These are phyloP conservation scores for Penicillium sp. DNA, from an alignment of 2,329 filamentous ascomycete genomes.

Conservation along the genomic window DNA sequence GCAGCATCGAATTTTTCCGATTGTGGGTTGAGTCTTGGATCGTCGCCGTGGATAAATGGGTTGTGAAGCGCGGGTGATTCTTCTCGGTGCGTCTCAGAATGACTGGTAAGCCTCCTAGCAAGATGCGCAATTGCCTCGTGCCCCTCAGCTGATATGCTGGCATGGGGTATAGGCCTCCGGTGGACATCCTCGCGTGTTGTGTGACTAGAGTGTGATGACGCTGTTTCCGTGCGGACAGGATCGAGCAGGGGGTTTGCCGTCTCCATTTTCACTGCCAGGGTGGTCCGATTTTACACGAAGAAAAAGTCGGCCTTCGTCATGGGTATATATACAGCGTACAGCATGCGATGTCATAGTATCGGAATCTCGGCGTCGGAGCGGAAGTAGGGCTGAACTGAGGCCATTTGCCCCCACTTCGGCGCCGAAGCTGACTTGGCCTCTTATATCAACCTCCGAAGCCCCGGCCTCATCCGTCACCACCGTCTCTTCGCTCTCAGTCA, in stretches of 20 bases:
- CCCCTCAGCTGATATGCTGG: not conserved
- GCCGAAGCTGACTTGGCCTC: not conserved
- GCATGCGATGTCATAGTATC: not conserved
- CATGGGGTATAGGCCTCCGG: not conserved
- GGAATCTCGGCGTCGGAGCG: not conserved
- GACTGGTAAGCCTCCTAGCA: not conserved
- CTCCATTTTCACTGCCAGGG: not conserved
- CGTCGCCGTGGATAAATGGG: constrained; percentile 1
- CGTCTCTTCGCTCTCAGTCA: not conserved
- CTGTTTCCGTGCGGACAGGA: not conserved
- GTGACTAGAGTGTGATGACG: not conserved
- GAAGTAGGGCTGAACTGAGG: not conserved
- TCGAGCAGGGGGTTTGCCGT: not conserved
- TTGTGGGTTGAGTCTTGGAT: constrained; percentile 9
- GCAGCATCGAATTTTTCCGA: constrained; percentile 9
- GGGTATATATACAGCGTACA: not conserved
- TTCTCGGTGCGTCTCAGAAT: not conserved
- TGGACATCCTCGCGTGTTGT: not conserved
- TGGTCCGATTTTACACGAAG: no score
- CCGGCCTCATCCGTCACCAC: not conserved
- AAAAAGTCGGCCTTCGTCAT: not conserved
- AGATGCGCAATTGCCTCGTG: not conserved
- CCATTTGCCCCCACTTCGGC: not conserved
- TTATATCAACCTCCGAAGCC: not conserved
- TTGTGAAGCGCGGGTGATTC: not conserved